Conservation (phyloP, 2,329 filamentous ascomycete species). For the Neonectria coccinea region DNA sequence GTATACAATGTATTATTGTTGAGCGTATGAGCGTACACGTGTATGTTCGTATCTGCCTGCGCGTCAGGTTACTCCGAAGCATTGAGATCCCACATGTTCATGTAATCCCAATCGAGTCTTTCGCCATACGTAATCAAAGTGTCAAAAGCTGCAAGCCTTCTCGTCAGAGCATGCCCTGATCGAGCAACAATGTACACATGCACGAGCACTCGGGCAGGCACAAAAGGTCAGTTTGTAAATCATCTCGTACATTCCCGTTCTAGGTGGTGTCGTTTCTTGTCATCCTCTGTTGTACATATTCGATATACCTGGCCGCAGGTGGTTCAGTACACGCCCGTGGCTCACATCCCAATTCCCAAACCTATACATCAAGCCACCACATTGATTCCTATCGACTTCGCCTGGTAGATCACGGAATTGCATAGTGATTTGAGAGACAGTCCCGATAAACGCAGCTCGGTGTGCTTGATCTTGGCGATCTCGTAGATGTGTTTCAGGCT, state of each 20-base stretch:
- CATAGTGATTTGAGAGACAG: conserved; percentile 77
- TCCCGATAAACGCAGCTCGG: conserved; percentile 79
- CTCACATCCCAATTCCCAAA: conserved; percentile 20
- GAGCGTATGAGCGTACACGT: neutral
- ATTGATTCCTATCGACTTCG: conserved; percentile 79
- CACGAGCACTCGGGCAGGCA: neutral
- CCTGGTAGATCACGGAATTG: conserved; percentile 79
- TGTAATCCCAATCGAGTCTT: neutral
- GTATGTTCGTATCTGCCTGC: neutral
- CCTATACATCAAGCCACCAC: conserved; percentile 68
- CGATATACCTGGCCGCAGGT: conserved; percentile 31
- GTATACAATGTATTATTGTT: conserved; percentile 2
- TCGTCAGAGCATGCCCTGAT: neutral
- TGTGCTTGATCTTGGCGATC: conserved; percentile 96
- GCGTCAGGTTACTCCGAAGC: neutral
- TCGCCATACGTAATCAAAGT: neutral
- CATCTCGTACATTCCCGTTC: conserved; percentile 30
- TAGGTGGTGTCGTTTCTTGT: conserved; percentile 23
- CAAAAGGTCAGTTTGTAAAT: neutral
- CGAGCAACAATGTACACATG: neutral
- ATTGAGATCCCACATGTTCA: neutral
- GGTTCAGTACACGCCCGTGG: conserved; percentile 30
- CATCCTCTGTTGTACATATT: conserved; percentile 44
- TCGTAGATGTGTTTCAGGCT: conserved; percentile 97
- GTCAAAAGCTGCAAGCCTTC: neutral